phyloP scores from a whole-genome alignment of 2,329 filamentous ascomycete genomes.

The Pseudocercospora vitis region DNA sequence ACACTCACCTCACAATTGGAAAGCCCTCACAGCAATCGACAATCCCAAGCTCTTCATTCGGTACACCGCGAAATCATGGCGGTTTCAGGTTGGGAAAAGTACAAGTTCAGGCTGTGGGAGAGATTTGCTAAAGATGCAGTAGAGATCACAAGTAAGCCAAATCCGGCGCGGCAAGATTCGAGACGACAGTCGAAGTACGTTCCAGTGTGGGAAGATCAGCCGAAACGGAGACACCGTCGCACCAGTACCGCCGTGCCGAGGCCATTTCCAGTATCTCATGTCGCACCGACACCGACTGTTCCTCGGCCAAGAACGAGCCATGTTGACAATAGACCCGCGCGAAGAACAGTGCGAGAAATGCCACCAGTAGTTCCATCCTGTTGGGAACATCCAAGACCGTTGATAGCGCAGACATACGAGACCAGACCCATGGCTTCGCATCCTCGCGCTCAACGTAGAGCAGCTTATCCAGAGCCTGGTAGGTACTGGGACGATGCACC shows the following conservation, averaged over 20 bases:
- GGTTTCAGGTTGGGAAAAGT: background rate
- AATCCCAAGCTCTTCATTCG: too few relatives aligned
- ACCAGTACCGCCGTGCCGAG: background rate
- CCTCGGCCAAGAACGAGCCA: background rate
- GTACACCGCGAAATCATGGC: too few relatives aligned
- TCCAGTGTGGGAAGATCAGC: background rate
- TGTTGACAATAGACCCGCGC: background rate
- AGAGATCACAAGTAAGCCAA: background rate
- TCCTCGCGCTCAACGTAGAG: background rate
- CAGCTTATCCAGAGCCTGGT: background rate
- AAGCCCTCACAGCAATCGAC: too few relatives aligned
- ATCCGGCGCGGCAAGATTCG: background rate
- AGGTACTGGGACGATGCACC: background rate
- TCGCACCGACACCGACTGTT: background rate
- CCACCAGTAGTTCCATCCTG: too few relatives aligned
- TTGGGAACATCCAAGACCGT: too few relatives aligned
- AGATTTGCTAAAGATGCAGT: slow-evolving; percentile 3
- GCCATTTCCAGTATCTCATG: background rate
- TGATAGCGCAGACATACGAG: too few relatives aligned
- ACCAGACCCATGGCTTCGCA: background rate
- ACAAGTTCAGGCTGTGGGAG: background rate
- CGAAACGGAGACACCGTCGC: background rate
- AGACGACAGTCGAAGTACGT: background rate
- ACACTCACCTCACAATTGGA: too few relatives aligned
- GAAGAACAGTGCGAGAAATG: too few relatives aligned